A percentile compares a stretch with the other conserved stretches of the same genome.
phyloP scores from a whole-genome alignment of 768 basidiomycete species.

The Tulasnella calospora region DNA sequence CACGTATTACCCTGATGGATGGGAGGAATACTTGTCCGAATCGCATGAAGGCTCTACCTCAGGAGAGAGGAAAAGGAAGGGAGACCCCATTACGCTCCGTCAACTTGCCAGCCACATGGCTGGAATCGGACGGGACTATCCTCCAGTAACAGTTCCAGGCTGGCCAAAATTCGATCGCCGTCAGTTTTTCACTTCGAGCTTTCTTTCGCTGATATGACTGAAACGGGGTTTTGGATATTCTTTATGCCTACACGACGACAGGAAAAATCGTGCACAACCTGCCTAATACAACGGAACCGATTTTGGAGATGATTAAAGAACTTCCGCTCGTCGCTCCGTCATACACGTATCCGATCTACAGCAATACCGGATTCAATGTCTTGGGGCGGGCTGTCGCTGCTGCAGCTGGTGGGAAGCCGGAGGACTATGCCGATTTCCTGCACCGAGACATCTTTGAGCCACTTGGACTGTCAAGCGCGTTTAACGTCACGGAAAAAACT shows the following conservation, averaged over 20 bases:
- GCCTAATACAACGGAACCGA: neutral
- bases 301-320: constrained; percentile 33
- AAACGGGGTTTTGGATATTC: neutral
- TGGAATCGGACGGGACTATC: constrained; percentile 39
- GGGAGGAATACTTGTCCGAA: constrained; percentile 9
- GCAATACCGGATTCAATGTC: constrained; percentile 39
- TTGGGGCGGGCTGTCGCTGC: constrained; percentile 41
- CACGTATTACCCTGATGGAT: constrained; percentile 32
- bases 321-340: constrained; percentile 44
- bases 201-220: neutral
- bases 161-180: constrained; percentile 41
- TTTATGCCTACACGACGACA: neutral
- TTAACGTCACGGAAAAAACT: neutral
- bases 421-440: constrained; percentile 44
- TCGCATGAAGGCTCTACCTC: neutral
- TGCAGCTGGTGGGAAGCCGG: constrained; percentile 7
- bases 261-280: neutral
- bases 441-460: constrained; percentile 50
- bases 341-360: constrained; percentile 45
- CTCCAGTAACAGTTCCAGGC: constrained; percentile 35
- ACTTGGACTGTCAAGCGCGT: constrained; percentile 33
- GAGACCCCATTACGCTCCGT: constrained; percentile 28
- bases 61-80: neutral
- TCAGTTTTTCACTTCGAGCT: neutral
- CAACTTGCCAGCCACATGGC: constrained; percentile 33